Percentiles rank a stretch among this genome's conserved stretches.
phyloP scores from a whole-genome alignment of 2,329 filamentous ascomycete genomes.

The Aspergillus niger region DNA sequence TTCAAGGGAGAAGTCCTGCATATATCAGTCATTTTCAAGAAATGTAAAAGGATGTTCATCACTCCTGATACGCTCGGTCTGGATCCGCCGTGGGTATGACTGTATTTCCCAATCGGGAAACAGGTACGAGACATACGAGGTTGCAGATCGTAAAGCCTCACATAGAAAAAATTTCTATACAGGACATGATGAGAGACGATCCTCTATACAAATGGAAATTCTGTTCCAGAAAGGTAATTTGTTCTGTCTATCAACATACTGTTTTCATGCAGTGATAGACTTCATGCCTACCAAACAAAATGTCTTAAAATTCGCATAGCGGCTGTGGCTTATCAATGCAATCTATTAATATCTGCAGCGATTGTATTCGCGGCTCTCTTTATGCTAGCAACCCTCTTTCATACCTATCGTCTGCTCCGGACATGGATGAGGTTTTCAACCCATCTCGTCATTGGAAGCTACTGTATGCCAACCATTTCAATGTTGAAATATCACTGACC shows the following conservation, averaged over 20 bases:
- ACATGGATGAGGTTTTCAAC: neutral
- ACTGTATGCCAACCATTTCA: neutral
- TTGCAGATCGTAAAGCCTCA: neutral
- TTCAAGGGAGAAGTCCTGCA: too few species aligned
- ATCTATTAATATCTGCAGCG: neutral
- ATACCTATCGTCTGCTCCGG: neutral
- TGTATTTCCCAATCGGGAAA: slow-evolving; percentile 15
- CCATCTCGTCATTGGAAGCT: neutral
- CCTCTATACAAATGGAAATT: neutral
- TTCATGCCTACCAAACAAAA: neutral
- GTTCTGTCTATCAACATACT: too few species aligned
- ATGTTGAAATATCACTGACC: neutral
- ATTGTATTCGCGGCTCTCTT: neutral
- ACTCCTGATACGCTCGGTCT: neutral
- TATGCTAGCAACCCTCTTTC: neutral
- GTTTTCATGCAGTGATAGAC: too few species aligned
- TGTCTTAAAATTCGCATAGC: neutral
- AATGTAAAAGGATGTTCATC: neutral
- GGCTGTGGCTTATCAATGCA: neutral
- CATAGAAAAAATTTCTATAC: neutral
- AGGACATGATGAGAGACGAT: neutral
- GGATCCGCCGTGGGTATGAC: neutral
- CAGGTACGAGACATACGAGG: slow-evolving; percentile 25
- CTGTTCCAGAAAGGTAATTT: neutral
- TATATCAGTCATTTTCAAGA: neutral